Percentiles rank a stretch among this genome's conserved stretches.
Evolutionary conservation across 768 basidiomycete genomes (phyloP).

Genomic region (Kwoniella sp.): DNA sequence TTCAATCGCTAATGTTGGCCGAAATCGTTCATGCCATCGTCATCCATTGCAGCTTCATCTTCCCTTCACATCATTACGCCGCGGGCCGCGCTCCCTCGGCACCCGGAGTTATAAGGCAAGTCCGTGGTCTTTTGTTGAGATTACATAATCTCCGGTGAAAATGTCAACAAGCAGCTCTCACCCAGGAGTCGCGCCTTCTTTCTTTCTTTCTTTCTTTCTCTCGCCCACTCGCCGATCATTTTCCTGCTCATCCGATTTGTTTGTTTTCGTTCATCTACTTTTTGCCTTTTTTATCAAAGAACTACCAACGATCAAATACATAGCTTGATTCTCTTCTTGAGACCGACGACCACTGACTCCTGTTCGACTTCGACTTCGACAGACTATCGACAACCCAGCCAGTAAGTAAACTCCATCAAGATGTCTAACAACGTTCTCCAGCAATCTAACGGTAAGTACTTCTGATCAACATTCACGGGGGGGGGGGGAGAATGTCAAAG

Average conservation of each 20-base stretch:
- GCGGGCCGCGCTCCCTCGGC: no score
- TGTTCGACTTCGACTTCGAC: no score
- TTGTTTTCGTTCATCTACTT: background rate
- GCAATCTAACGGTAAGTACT: slow-evolving; percentile 22
- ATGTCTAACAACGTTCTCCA: slow-evolving; percentile 26
- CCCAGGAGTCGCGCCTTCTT: slow-evolving; percentile 10
- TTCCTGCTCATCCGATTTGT: background rate
- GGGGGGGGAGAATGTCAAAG: no score
- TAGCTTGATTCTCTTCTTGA: no score
- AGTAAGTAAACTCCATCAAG: slow-evolving; percentile 10
- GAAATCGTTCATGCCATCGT: no score
- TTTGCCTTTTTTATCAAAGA: background rate
- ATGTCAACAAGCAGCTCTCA: slow-evolving; percentile 3
- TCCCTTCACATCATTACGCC: no score
- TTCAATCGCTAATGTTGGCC: no score
- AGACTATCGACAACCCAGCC: background rate
- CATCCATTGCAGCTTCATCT: background rate
- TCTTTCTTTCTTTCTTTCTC: no score
- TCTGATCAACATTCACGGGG: no score
- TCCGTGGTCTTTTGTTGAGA: background rate
- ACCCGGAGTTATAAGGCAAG: background rate
- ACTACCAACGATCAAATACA: background rate
- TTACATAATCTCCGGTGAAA: background rate
- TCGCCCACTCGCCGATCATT: no score
- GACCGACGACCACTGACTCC: background rate